Conservation (phyloP, 106 monocot genomes). For the Agapanthus africanus region DNA sequence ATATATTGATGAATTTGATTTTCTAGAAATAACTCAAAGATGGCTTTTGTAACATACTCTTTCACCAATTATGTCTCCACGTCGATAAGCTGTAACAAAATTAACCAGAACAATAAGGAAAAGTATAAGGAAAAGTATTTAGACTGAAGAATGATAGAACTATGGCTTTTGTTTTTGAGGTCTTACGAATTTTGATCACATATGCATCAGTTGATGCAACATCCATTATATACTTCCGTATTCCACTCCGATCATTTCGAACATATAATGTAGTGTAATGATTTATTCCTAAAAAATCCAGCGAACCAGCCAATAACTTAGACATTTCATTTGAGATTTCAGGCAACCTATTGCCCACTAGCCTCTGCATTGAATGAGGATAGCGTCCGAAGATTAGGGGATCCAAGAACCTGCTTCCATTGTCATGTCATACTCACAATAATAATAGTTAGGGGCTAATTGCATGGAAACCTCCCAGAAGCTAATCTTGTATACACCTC, state of each 20-base stretch:
- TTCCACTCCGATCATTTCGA: slow-evolving; percentile 38
- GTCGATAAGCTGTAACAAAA: slow-evolving; percentile 52
- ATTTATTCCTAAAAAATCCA: slow-evolving; percentile 77
- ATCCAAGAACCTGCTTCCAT: slow-evolving; percentile 46
- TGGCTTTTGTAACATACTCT: slow-evolving; percentile 24
- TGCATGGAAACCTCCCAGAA: no score
- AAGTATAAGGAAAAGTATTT: no score
- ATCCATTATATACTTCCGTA: slow-evolving; percentile 29
- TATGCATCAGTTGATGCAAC: slow-evolving; percentile 42
- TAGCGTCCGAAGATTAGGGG: slow-evolving; percentile 58
- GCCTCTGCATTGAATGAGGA: slow-evolving; percentile 54
- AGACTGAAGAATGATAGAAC: no score
- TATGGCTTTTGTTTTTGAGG: no score
- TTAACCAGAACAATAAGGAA: no score
- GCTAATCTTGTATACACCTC: no score
- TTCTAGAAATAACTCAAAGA: neutral
- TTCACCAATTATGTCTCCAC: slow-evolving; percentile 53
- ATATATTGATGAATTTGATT: neutral
- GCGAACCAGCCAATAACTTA: slow-evolving; percentile 30
- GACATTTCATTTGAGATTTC: slow-evolving; percentile 34
- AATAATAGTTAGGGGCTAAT: no score
- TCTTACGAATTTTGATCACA: slow-evolving; percentile 46
- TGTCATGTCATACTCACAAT: neutral
- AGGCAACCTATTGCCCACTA: slow-evolving; percentile 54
- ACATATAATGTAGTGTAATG: slow-evolving; percentile 73